Evolutionary conservation across 306 rosid species (phyloP).

Genomic region (Trifolium dubium): DNA sequence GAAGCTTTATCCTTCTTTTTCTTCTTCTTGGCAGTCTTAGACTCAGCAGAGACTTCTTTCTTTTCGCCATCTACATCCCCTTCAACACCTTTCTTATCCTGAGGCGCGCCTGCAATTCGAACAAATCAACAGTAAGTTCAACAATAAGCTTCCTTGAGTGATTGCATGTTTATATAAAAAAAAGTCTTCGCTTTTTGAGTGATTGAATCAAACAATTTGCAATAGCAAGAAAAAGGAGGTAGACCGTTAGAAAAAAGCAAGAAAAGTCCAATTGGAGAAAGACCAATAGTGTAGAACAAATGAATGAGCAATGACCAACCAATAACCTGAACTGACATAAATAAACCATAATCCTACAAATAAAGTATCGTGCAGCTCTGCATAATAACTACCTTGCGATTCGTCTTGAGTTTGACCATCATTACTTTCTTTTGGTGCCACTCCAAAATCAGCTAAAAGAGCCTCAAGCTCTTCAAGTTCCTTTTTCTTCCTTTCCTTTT

Average conservation of each 20-base stretch:
- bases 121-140: constrained; percentile 18
- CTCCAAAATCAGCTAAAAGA: constrained; percentile 91
- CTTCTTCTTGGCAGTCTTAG: constrained; percentile 83
- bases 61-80: constrained; percentile 67
- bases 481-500: constrained; percentile 91
- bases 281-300: neutral
- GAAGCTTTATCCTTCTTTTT: constrained; percentile 86
- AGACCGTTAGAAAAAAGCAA: neutral
- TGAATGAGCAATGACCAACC: constrained; percentile 3
- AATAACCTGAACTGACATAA: constrained; percentile 3
- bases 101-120: constrained; percentile 53
- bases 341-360: constrained; percentile 19
- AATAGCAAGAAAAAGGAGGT: neutral
- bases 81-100: constrained; percentile 58
- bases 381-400: constrained; percentile 59
- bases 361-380: constrained; percentile 12
- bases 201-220: constrained; percentile 1
- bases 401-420: constrained; percentile 75
- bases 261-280: neutral
- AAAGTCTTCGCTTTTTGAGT: neutral
- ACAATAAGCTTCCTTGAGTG: neutral
- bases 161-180: constrained; percentile 16
- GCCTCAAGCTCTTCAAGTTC: constrained; percentile 98
- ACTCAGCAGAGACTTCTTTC: constrained; percentile 66
- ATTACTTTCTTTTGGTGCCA: constrained; percentile 58